Evolutionary conservation across 805 yeast genomes (phyloP), one percentile per base, ranked within the genome.

Genomic region (Yamadazyma takamatsuzukensis): DNA sequence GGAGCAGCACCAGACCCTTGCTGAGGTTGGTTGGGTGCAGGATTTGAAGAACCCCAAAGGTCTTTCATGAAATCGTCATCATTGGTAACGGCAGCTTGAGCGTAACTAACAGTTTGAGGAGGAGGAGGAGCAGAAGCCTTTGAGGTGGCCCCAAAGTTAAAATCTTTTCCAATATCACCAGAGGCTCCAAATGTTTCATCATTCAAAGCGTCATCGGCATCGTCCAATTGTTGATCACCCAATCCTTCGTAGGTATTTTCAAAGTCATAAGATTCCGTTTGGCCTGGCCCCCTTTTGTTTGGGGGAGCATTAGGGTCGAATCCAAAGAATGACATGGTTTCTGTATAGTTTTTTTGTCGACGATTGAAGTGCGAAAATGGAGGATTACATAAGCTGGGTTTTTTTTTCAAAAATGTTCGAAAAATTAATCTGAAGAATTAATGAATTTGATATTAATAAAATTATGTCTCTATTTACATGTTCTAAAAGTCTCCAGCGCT

Each of bases 201-300:
- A 51, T 85, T 84, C 45, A 81, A 69, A 23, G 83, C 93, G 52
- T 86, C 96, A 29, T 82, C 89, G 19, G 74, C 81, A 36, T 78
- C 84, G 21, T 68, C 72, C 29, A 64, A 69, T n/a, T n/a, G n/a
- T 43, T 46, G 59, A n/a, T 78, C 84, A 5, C 86, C 94, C 34
- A 81, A 69, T 2, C 90, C 89, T 35, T 78, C 84, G 56, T 83
- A 84, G 13, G 90, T 79, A 21, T 87, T 94, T 48, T 87, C 94
- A 53, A 86, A 87, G 53, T 84, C 88, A 53, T 76, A 68, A 7
- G 74, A 60, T 29, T 69, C 68, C 13, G 43, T 21, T 30, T 38
- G 48, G 36, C 29, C 31, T 29, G 44, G 60, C 17, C 31, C 24
- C 2, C 33, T 30, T 11, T 10, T 24, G 6, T 14, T 19, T 32